A percentile compares a stretch with the other conserved stretches of the same genome.
Evolutionary conservation across 1,284 basidiomycete genomes (phyloP).

Genomic region (Ceratobasidium sp.): DNA sequence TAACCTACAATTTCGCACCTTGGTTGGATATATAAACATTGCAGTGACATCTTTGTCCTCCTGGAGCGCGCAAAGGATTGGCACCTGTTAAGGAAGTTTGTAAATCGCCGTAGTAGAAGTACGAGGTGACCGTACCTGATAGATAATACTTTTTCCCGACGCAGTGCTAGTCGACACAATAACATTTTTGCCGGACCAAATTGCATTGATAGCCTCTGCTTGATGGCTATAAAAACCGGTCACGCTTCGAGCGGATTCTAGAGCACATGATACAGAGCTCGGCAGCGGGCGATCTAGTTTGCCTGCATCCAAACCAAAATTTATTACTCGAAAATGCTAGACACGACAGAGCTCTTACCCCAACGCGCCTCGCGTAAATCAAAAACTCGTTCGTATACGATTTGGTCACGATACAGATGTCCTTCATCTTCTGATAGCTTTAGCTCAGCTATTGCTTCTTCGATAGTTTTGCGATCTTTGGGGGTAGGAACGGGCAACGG

Average conservation of each 20-base stretch:
- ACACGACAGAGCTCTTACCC: slow-evolving; percentile 56
- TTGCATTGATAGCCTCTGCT: slow-evolving; percentile 75
- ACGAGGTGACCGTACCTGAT: slow-evolving; percentile 64
- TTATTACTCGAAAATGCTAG: background rate
- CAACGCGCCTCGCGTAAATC: slow-evolving; percentile 63
- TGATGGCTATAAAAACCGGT: slow-evolving; percentile 81
- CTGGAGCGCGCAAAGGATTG: slow-evolving; percentile 75
- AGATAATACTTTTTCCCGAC: slow-evolving; percentile 92
- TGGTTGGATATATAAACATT: slow-evolving; percentile 91
- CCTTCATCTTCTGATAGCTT: slow-evolving; percentile 53
- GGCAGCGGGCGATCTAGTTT: slow-evolving; percentile 68
- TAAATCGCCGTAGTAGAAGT: background rate
- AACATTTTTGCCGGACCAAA: slow-evolving; percentile 72
- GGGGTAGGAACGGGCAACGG: slow-evolving; percentile 59
- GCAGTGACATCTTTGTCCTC: slow-evolving; percentile 71
- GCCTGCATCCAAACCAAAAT: slow-evolving; percentile 55
- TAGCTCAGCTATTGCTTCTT: slow-evolving; percentile 68
- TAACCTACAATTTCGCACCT: slow-evolving; percentile 58
- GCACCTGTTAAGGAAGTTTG: slow-evolving; percentile 63
- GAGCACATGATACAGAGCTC: slow-evolving; percentile 65
- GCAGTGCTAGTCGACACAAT: slow-evolving; percentile 93
- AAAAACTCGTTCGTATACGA: slow-evolving; percentile 66
- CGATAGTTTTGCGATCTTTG: slow-evolving; percentile 66
- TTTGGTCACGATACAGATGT: slow-evolving; percentile 75
- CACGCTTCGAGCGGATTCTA: slow-evolving; percentile 73